A percentile compares a stretch with the other conserved stretches of the same genome.
Evolutionary conservation across 176 grass and related monocot species (phyloP).

Genomic region (Oryza punctata): DNA sequence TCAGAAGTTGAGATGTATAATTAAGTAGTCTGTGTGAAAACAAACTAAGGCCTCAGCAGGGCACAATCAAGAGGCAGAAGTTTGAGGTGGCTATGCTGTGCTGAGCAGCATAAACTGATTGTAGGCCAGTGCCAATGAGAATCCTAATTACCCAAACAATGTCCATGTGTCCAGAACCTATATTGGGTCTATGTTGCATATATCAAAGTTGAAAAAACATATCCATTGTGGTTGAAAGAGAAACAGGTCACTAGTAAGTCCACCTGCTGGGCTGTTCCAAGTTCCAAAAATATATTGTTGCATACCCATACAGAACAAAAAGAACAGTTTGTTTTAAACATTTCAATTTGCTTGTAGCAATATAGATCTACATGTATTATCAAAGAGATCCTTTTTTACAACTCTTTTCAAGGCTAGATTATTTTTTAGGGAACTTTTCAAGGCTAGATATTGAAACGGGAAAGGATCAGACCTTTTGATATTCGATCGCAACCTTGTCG

Average conservation of each 20-base stretch:
- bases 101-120: neutral
- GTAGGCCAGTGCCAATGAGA: neutral
- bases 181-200: conserved; percentile 1
- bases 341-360: neutral
- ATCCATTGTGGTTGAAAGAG: neutral
- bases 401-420: neutral
- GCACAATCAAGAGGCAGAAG: neutral
- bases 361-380: neutral
- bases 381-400: neutral
- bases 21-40: neutral
- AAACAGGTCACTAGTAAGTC: neutral
- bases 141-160: neutral
- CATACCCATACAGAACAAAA: neutral
- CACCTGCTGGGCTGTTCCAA: neutral
- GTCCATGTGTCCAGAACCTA: neutral
- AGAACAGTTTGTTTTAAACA: neutral
- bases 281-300: neutral
- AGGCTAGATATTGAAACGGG: neutral
- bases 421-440: too few species aligned
- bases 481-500: conserved; percentile 49
- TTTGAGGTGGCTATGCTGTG: neutral
- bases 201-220: neutral
- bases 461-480: conserved; percentile 64
- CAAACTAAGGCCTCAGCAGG: neutral
- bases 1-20: neutral